Evolutionary conservation across 2,329 filamentous ascomycete genomes (phyloP), one percentile per base, ranked within the genome.

Genomic region (Cadophora sp.): DNA sequence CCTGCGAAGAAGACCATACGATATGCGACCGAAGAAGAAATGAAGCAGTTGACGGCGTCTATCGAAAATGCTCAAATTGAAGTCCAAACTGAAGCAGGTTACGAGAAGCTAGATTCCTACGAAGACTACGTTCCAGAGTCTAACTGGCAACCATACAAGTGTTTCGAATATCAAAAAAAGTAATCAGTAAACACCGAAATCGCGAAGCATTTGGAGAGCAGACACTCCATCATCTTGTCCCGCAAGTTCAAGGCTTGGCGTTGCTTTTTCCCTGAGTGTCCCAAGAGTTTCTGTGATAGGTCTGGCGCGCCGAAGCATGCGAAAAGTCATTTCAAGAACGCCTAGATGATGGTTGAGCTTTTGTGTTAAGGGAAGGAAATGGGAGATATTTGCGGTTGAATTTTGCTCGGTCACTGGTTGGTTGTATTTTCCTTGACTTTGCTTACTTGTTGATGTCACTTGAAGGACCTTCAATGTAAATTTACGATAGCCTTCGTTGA

Each of bases 241-340:
- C 18, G 30, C 1, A 56, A 56, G n/a, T 39, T 56, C n/a, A 56
- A 56, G 33, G 53, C 53, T 6, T 56, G 53, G 53, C 18, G 22
- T 11, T 56, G n/a, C n/a, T 36, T 56, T 13, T 56, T 56, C 33
- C n/a, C n/a, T 2, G 53, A 39, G 4, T 56, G 53, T 56, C 53
- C n/a, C 9, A 56, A 56, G 53, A 18, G 30, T 4, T 56, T 39
- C 18, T 56, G 53, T 56, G 30, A 39, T 39, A 39, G 53, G 33
- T 13, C 4, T 39, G 53, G 30, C 6, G 53, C 53, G 9, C 20
- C 41, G 18, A 56, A 39, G 8, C 53, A 56, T 41, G 53, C 33
- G 5, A 39, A 39, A 13, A 14, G 7, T 20, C 53, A 56, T 13
- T 56, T 56, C 33, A 56, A 11, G 9, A 39, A 39, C 18, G 18